Percentiles rank a stretch among this genome's conserved stretches.
Evolutionary conservation across 2,329 filamentous ascomycete genomes (phyloP).

Genomic region (Didymellaceae sp.): DNA sequence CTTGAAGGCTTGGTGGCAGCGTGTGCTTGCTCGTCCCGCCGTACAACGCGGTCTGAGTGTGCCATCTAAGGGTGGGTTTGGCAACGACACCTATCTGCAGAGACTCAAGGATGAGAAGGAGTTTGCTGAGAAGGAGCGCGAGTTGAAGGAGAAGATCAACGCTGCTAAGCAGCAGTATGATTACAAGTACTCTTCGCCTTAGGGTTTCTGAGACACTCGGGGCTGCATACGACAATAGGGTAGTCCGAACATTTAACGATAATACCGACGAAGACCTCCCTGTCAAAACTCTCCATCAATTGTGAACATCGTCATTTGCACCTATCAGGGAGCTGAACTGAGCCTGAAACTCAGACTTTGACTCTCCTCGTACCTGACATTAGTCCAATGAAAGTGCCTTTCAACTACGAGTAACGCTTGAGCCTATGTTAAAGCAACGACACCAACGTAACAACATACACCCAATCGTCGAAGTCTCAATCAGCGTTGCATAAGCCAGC

Average conservation of each 20-base stretch:
- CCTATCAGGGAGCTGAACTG: too few species aligned
- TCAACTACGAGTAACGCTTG: not conserved
- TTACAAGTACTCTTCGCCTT: constrained; percentile 54
- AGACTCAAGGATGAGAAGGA: constrained; percentile 56
- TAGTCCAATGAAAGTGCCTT: too few species aligned
- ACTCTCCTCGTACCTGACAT: too few species aligned
- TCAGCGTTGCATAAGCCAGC: constrained; percentile 8
- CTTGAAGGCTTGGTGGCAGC: constrained; percentile 54
- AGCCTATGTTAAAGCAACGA: constrained; percentile 9
- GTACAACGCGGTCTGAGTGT: constrained; percentile 50
- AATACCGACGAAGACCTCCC: too few species aligned
- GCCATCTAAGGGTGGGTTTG: constrained; percentile 46
- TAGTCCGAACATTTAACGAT: too few species aligned
- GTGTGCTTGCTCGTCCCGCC: constrained; percentile 50
- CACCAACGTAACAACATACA: constrained; percentile 2
- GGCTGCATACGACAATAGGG: too few species aligned
- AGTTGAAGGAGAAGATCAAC: constrained; percentile 45
- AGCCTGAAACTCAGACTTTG: too few species aligned
- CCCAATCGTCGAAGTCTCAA: not conserved
- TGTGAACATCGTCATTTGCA: too few species aligned
- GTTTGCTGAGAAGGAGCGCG: constrained; percentile 55
- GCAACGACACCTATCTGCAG: constrained; percentile 53
- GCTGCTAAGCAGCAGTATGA: constrained; percentile 55
- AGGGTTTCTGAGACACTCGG: too few species aligned
- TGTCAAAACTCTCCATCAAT: too few species aligned